Base-by-base conservation (phyloP, 73 alveolate species). In the Diophrys sp. region DNA sequence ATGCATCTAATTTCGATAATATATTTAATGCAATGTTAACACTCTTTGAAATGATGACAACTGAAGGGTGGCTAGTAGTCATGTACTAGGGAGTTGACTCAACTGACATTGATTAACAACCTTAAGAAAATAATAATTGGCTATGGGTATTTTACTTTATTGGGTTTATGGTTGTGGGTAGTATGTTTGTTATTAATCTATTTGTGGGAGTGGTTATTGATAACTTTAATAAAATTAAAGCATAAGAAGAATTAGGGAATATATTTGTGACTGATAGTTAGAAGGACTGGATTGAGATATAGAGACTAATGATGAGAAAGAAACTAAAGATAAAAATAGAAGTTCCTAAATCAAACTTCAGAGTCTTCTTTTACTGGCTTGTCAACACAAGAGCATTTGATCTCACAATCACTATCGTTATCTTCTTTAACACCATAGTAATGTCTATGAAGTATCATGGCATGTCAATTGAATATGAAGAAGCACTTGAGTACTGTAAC, bases 171-270 rank as follows among this genome's bases (percentile, higher is more conserved):
- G 68, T 84, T 25, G 74, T 84, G 28, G 92, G 88, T 31, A 53
- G 70, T n/a, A 24, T 62, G 74, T 73, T 84, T 69, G 54, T 81
- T n/a, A n/a, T 78, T 30, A 84, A 84, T 34, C 72, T 84, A 29
- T 77, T 84, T 70, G 87, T 81, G 54, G 92, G 92, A 2, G 83
- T 84, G 11, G 88, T 84, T 54, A 81, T 84, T n/a, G 87, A 84
- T 34, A 84, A 84, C 66, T 84, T 84, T 54, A 79, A 84, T 30
- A 77, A 79, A 62, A 84, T 84, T 29, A 84, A 84, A 75, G 86
- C 77, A 31, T 70, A 29, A 23, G 79, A 90, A 70, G 82, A 73
- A 28, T 31, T 72, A 29, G 92, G 92, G 0, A 78, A 67, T 54
- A 33, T 73, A 55, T 78, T 78, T 54, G 87, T 84, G 33, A 74